Base-by-base conservation (phyloP, 768 basidiomycete species). In the Nidula microcarpa region DNA sequence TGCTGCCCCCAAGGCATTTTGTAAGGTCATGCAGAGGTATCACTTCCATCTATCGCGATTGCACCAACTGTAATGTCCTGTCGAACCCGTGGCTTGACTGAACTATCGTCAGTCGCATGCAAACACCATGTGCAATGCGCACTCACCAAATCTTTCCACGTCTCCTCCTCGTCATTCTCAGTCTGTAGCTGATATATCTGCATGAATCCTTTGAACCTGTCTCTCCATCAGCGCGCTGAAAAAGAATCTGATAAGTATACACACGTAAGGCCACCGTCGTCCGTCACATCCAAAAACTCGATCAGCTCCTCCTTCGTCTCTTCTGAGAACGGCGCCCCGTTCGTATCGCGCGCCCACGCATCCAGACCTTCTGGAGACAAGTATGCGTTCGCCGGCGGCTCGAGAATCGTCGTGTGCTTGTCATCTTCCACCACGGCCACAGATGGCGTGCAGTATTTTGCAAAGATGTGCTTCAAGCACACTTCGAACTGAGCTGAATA, bases 171-270 rank as follows among this genome's bases (percentile, higher is more conserved):
- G 57, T 91, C 90, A 56, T 83, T 88, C 59, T 89, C 87, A 1
- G 88, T 90, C 65, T 93, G 91, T n/a, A 91, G 69, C 60, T 89
- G 86, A 62, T 91, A 92, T 51, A 92, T 81, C 64, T 91, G 88
- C 64, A 90, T 63, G 62, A 93, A 91, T 1, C 90, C 89, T 63
- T 86, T 85, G 63, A 89, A 82, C 14, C 89, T 91, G 49, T 49
- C 44, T 48, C 46, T 34, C 30, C 9, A 46, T 49, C 41, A 52
- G 30, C 23, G 49, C 9, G 14, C 14, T 30, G 35, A 49, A 35
- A 37, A 32, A 50, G 23, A 49, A 37, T 33, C n/a, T 16, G 34
- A 16, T 51, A 18, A 47, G 43, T 14, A 13, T 32, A 76, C 86
- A 53, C 65, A 91, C 89, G 89, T 91, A 52, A 92, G 73, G 56